Evolutionary conservation across 1,139 yeast species (phyloP).

Genomic region (Wickerhamomyces sp.): DNA sequence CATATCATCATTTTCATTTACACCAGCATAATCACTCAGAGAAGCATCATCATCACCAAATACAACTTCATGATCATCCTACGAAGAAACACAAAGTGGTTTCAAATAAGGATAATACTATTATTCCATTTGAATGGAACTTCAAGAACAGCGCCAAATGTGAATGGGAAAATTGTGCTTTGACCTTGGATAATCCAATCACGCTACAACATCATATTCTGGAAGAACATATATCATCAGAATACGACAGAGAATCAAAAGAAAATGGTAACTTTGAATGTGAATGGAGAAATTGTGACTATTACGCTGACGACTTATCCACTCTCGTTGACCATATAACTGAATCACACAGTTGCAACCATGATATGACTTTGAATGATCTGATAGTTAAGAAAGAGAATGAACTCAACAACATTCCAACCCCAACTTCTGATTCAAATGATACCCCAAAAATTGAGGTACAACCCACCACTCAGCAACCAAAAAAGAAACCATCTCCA

Average conservation of each 20-base stretch:
- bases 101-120: conserved; percentile 11
- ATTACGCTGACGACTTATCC: conserved; percentile 45
- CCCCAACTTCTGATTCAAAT: background rate
- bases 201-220: conserved; percentile 54
- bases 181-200: conserved; percentile 36
- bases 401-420: background rate
- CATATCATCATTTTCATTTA: conserved; percentile 19
- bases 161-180: conserved; percentile 53
- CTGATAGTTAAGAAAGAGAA: conserved; percentile 1
- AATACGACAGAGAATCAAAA: conserved; percentile 15
- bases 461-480: background rate
- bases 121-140: conserved; percentile 33
- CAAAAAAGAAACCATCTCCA: background rate
- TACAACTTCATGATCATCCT: conserved; percentile 31
- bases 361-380: conserved; percentile 3
- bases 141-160: conserved; percentile 33
- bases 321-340: conserved; percentile 59
- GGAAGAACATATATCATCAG: conserved; percentile 47
- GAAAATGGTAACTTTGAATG: conserved; percentile 37
- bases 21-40: conserved; percentile 21
- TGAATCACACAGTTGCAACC: conserved; percentile 35
- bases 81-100: conserved; percentile 12
- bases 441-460: background rate
- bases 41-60: conserved; percentile 33
- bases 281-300: conserved; percentile 72